phyloP scores from a whole-genome alignment of 257 asterid species.

The Fraxinus americana region DNA sequence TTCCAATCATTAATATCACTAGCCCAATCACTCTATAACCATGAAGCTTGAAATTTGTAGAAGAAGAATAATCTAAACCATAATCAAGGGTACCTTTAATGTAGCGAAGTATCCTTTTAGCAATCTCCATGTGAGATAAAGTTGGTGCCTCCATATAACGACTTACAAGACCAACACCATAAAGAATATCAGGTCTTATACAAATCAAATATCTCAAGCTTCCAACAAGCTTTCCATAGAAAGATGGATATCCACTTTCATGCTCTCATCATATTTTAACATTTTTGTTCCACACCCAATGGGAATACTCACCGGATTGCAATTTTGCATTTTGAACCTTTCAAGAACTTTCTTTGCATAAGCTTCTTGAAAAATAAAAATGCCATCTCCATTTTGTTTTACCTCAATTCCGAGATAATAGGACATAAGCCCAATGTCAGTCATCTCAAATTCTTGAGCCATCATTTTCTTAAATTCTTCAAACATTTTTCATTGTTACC shows the following conservation, averaged over 20 bases:
- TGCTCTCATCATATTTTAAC: no score
- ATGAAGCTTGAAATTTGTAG: neutral
- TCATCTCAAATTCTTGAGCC: neutral
- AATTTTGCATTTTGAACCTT: neutral
- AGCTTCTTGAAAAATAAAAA: neutral
- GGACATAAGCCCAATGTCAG: neutral
- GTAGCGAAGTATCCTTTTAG: no score
- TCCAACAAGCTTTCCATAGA: neutral
- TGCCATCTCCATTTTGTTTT: neutral
- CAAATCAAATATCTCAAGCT: neutral
- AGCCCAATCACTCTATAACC: neutral
- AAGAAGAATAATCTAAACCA: no score
- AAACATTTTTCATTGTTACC: neutral
- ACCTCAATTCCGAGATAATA: neutral
- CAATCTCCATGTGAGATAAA: no score
- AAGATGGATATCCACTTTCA: neutral
- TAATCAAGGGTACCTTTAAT: no score
- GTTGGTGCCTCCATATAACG: no score
- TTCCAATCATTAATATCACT: neutral
- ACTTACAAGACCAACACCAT: no score
- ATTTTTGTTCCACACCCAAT: neutral
- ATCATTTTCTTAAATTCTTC: neutral
- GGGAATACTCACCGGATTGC: neutral
- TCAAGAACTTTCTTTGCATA: neutral
- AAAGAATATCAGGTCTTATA: neutral